Evolutionary conservation across 768 basidiomycete species (phyloP).

Genomic region (Suillus weaverae): DNA sequence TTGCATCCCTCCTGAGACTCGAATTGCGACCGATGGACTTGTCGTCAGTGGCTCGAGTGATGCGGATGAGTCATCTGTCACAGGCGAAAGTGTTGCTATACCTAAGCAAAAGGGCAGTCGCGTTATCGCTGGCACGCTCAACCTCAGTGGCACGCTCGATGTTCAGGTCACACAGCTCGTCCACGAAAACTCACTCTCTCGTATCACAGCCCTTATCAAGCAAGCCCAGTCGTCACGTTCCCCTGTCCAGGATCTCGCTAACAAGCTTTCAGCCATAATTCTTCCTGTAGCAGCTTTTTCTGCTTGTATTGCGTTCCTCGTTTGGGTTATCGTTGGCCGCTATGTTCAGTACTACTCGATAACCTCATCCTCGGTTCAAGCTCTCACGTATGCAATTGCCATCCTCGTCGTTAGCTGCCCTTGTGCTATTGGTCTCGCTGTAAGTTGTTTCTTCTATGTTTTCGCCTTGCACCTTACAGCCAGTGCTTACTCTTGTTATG

Average conservation of each 20-base stretch:
- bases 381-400: no score
- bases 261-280: constrained; percentile 47
- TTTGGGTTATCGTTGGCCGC: constrained; percentile 37
- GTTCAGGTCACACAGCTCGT: constrained; percentile 37
- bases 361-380: constrained; percentile 26
- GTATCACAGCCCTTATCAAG: constrained; percentile 36
- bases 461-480: no score
- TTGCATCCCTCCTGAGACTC: constrained; percentile 33
- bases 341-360: constrained; percentile 26
- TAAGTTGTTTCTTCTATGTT: no score
- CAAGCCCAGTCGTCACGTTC: constrained; percentile 39
- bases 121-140: constrained; percentile 42
- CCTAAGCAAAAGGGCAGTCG: constrained; percentile 32
- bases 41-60: constrained; percentile 35
- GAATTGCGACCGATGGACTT: constrained; percentile 41
- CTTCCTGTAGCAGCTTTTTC: constrained; percentile 48
- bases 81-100: constrained; percentile 42
- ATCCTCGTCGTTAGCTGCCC: no score
- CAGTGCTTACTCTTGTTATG: no score
- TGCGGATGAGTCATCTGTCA: constrained; percentile 45
- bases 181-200: constrained; percentile 42
- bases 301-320: constrained; percentile 37
- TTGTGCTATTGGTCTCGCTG: no score
- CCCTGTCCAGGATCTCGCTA: constrained; percentile 47
- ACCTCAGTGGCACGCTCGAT: constrained; percentile 34